phyloP scores from a whole-genome alignment of 2,329 filamentous ascomycete species.

The Fusarium kyushuense region DNA sequence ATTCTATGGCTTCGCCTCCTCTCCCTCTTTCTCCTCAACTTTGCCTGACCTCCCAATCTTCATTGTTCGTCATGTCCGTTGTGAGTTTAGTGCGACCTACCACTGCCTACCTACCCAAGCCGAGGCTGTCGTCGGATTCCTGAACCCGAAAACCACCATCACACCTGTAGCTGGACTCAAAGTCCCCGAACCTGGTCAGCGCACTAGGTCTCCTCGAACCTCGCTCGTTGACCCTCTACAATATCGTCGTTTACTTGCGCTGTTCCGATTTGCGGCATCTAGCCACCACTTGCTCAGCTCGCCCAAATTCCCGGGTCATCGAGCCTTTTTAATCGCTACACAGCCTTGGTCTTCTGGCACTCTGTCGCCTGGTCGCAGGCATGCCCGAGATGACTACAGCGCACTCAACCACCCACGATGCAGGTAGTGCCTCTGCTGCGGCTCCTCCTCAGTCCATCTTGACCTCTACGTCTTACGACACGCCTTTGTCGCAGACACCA shows the following conservation, averaged over 20 bases:
- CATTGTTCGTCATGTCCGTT: constrained; percentile 46
- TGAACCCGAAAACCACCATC: constrained; percentile 32
- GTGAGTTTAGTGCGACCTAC: constrained; percentile 45
- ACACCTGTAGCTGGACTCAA: constrained; percentile 22
- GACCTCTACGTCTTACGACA: constrained; percentile 43
- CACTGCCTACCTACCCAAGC: constrained; percentile 37
- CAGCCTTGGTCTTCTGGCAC: constrained; percentile 6
- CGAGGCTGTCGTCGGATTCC: constrained; percentile 39
- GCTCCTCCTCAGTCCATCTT: constrained; percentile 36
- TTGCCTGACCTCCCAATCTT: constrained; percentile 17
- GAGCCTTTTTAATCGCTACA: constrained; percentile 12
- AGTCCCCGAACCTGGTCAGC: constrained; percentile 20
- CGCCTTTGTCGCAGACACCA: constrained; percentile 45
- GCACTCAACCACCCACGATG: constrained; percentile 43
- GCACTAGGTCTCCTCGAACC: constrained; percentile 13
- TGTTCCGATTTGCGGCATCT: constrained; percentile 7
- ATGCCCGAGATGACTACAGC: constrained; percentile 42
- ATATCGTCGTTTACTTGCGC: constrained; percentile 13
- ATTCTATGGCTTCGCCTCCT: constrained; percentile 33
- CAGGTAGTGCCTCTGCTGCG: constrained; percentile 28
- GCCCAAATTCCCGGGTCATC: constrained; percentile 8
- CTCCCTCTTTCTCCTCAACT: constrained; percentile 14
- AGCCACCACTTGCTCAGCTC: constrained; percentile 10
- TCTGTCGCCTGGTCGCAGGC: constrained; percentile 19
- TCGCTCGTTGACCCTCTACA: constrained; percentile 25